Conservation (phyloP, 1,139 yeast species). For the Hyphopichia burtonii region DNA sequence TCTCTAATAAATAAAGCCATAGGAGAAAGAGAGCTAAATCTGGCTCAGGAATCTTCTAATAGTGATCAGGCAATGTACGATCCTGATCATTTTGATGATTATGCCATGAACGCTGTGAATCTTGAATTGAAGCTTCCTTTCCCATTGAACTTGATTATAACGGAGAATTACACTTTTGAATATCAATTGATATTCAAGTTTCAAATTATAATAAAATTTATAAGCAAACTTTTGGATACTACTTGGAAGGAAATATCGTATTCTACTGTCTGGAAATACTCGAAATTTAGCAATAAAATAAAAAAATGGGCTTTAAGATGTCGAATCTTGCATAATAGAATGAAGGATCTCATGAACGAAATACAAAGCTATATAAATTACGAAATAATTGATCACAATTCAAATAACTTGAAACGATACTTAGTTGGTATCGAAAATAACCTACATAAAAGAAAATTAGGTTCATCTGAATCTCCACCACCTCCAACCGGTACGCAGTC, state of each 20-base stretch:
- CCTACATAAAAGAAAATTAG: background rate
- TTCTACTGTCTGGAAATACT: constrained; percentile 65
- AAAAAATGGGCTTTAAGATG: constrained; percentile 59
- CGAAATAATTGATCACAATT: constrained; percentile 63
- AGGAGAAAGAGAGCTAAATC: constrained; percentile 19
- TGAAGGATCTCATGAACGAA: constrained; percentile 60
- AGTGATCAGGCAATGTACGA: constrained; percentile 24
- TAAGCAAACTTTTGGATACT: constrained; percentile 57
- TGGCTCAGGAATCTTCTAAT: constrained; percentile 6
- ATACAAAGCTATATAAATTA: constrained; percentile 55
- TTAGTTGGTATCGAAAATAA: constrained; percentile 17
- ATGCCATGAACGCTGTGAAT: constrained; percentile 46
- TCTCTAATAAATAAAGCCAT: constrained; percentile 39
- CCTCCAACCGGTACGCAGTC: background rate
- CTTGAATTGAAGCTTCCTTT: constrained; percentile 75
- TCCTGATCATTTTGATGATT: constrained; percentile 46
- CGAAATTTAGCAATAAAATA: constrained; percentile 38
- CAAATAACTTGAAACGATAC: constrained; percentile 36
- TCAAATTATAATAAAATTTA: constrained; percentile 59
- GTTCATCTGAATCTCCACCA: background rate
- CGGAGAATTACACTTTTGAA: constrained; percentile 70
- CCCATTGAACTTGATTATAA: constrained; percentile 76
- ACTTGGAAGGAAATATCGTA: constrained; percentile 76
- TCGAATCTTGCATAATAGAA: constrained; percentile 57
- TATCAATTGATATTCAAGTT: constrained; percentile 81